phyloP scores from a whole-genome alignment of 192 early-diverging fungal genomes.

The Martensiomyces pterosporus region DNA sequence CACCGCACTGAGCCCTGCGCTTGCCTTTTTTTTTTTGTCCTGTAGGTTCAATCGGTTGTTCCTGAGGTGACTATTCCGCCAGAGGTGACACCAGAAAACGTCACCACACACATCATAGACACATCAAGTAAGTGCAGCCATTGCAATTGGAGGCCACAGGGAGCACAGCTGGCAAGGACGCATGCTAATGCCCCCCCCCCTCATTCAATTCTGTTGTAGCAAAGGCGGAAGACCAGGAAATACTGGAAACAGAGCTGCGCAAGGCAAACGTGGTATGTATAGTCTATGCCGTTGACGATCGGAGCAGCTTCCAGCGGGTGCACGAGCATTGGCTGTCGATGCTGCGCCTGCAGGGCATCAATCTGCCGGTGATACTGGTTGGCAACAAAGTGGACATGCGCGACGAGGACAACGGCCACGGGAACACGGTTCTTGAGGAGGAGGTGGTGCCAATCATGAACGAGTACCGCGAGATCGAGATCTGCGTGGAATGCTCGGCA shows the following conservation, averaged over 20 bases:
- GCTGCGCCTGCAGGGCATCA: slow-evolving; percentile 86
- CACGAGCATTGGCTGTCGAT: slow-evolving; percentile 91
- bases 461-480: slow-evolving; percentile 99
- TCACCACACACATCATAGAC: slow-evolving; percentile 97
- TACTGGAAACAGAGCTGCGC: slow-evolving; percentile 87
- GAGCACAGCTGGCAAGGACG: too few species aligned
- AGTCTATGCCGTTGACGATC: slow-evolving; percentile 88
- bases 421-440: slow-evolving; percentile 83
- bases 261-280: slow-evolving; percentile 98
- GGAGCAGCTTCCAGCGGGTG: slow-evolving; percentile 79
- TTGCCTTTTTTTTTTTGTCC: neutral
- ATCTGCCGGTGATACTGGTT: slow-evolving; percentile 86
- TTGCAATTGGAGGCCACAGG: too few species aligned
- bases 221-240: slow-evolving; percentile 81
- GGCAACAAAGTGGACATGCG: slow-evolving; percentile 50
- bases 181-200: too few species aligned
- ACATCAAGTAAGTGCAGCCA: too few species aligned
- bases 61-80: slow-evolving; percentile 99
- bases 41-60: slow-evolving; percentile 80
- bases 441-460: slow-evolving; percentile 98
- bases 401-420: slow-evolving; percentile 74
- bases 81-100: slow-evolving; percentile 93
- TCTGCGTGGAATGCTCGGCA: slow-evolving; percentile 98
- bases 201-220: too few species aligned
- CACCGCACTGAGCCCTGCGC: neutral